A percentile compares a stretch with the other conserved stretches of the same genome.
Evolutionary conservation across 1,284 basidiomycete species (phyloP).

Genomic region (Ustilago trichophora): DNA sequence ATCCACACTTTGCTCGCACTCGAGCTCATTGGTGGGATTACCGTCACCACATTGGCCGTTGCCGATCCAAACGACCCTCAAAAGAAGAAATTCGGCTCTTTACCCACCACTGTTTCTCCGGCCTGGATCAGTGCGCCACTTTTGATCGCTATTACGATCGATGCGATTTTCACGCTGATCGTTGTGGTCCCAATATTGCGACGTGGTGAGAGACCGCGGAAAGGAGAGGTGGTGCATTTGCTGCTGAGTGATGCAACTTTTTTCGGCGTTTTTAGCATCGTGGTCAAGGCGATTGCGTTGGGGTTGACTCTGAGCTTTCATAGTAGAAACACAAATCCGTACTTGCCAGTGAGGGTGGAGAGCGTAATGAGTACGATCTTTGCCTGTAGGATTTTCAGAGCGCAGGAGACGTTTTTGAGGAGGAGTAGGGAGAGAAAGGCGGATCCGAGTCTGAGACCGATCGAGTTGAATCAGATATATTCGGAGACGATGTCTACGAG

Average conservation of each 20-base stretch:
- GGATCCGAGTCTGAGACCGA: neutral
- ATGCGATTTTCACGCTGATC: slow-evolving; percentile 15
- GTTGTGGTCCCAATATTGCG: slow-evolving; percentile 19
- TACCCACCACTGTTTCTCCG: neutral
- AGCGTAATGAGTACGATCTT: slow-evolving; percentile 22
- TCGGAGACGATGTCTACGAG: no score
- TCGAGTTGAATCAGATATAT: slow-evolving; percentile 8
- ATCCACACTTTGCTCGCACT: slow-evolving; percentile 6
- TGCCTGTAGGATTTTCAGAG: slow-evolving; percentile 29
- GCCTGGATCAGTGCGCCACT: slow-evolving; percentile 16
- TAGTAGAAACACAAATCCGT: slow-evolving; percentile 2
- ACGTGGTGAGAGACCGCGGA: neutral
- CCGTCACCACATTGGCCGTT: neutral
- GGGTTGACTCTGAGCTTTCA: neutral
- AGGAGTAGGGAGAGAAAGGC: slow-evolving; percentile 10
- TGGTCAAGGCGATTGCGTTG: slow-evolving; percentile 14
- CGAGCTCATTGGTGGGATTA: slow-evolving; percentile 2
- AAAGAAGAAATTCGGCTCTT: neutral
- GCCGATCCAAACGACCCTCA: neutral
- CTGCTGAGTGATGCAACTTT: slow-evolving; percentile 21
- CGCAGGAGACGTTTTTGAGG: slow-evolving; percentile 22
- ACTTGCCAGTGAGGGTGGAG: slow-evolving; percentile 18
- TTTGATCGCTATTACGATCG: slow-evolving; percentile 12
- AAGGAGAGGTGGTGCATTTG: slow-evolving; percentile 22
- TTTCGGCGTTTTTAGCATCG: slow-evolving; percentile 20